Percentiles rank a stretch among this genome's conserved stretches.
phyloP scores from a whole-genome alignment of 352 stramenopile genomes.

The Phytopythium boreale region DNA sequence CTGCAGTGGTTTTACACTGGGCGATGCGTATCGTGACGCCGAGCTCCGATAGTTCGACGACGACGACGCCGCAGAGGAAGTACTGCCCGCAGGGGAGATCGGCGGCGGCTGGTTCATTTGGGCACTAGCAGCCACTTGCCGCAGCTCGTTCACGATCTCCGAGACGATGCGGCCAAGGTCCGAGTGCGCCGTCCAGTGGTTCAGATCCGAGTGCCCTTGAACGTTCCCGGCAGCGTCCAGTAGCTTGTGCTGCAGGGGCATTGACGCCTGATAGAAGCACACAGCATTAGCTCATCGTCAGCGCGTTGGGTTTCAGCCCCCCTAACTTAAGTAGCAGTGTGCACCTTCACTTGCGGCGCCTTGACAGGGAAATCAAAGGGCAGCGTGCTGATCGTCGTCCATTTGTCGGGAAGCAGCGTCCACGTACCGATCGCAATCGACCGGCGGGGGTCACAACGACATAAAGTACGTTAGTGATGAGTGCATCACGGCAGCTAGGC shows the following conservation, averaged over 20 bases:
- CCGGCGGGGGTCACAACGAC: not conserved
- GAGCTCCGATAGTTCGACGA: slow-evolving; percentile 6
- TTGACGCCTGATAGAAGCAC: slow-evolving; percentile 38
- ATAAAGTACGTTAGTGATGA: not conserved
- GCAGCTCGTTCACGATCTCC: slow-evolving; percentile 68
- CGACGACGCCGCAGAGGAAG: slow-evolving; percentile 17
- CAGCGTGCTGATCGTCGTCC: slow-evolving; percentile 41
- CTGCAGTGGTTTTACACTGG: slow-evolving; percentile 16
- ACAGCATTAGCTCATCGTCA: not conserved
- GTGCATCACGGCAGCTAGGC: not conserved
- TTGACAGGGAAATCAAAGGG: slow-evolving; percentile 69
- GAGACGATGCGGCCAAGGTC: slow-evolving; percentile 78
- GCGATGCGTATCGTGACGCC: slow-evolving; percentile 18
- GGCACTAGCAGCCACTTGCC: slow-evolving; percentile 13
- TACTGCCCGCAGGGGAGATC: slow-evolving; percentile 17
- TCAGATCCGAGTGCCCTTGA: slow-evolving; percentile 64
- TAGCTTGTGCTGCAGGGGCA: slow-evolving; percentile 71
- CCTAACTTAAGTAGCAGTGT: not conserved
- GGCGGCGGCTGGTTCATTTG: slow-evolving; percentile 16
- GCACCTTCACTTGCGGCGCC: slow-evolving; percentile 58
- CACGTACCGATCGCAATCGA: not conserved
- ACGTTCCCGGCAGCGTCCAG: slow-evolving; percentile 72
- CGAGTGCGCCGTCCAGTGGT: slow-evolving; percentile 80
- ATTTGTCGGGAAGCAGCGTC: not conserved
- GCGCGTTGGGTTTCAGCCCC: not conserved